Evolutionary conservation across 306 rosid species (phyloP), one percentile per base, ranked within the genome.

Genomic region (Prunus kanzakura): DNA sequence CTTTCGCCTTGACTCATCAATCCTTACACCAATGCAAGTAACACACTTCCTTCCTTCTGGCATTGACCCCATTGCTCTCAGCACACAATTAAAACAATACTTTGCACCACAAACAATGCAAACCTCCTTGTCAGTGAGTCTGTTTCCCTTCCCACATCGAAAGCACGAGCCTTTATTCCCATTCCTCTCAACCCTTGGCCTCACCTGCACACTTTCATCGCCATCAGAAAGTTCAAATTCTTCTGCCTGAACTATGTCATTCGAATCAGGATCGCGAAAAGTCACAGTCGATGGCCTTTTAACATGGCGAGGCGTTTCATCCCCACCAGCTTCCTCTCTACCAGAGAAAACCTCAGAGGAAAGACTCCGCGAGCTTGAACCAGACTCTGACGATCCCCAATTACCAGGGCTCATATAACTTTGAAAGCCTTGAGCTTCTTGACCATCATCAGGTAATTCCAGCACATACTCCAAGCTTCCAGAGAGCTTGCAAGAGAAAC

Each of bases 11-110:
- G 19, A 71, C 86, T 93, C 98, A 49, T 91, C 88, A 64, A 93
- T 88, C 49, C 78, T 45, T 29, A 8, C 19, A 49, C 87, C 88
- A 76, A 89, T 91, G 84, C 96, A 93, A 69, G 73, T 50, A 19
- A 93, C 57, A 77, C 98, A 91, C 73, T 93, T 93, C 57, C 98
- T 87, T 20, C 98, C 98, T 82, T 93, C 86, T 2, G 96, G 93
- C 98, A 93, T 91, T 11, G 93, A 76, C 76, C 98, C 96, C 98
- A 91, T 93, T 78, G 86, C 91, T 81, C 87, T 86, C 14, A 89
- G 38, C 45, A 93, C 86, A 76, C 98, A 93, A 20, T 52, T 50
- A 30, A 38, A n/a, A 64, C 98, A 93, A 76, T 81, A 93, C 86
- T 89, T 91, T 20, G 93, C 90, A 18, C 87, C 80, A 79, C 98